Evolutionary conservation across 345 rosid species (phyloP).

Genomic region (Crucihimalaya himalaica): DNA sequence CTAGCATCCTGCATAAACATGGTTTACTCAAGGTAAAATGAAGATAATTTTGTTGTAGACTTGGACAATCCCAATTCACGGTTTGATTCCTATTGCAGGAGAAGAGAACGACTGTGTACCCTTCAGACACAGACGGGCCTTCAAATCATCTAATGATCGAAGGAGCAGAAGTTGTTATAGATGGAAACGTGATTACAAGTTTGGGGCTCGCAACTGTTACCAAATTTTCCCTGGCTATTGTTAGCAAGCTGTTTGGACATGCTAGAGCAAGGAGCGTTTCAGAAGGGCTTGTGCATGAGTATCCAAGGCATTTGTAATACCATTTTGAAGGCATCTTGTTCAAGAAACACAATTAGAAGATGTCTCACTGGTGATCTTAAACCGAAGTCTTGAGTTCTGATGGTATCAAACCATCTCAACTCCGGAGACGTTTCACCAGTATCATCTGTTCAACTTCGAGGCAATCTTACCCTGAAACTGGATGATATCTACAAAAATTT

Average conservation of each 20-base stretch:
- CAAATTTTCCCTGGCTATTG: conserved; percentile 71
- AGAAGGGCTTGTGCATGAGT: conserved; percentile 84
- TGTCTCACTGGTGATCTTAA: background rate
- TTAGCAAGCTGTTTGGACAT: conserved; percentile 80
- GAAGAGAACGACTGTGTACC: conserved; percentile 61
- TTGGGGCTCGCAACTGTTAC: conserved; percentile 63
- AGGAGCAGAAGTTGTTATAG: conserved; percentile 75
- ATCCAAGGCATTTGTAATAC: conserved; percentile 50
- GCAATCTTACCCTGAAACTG: background rate
- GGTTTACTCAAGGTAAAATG: conserved; percentile 68
- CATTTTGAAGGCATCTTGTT: conserved; percentile 24
- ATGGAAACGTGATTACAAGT: conserved; percentile 83
- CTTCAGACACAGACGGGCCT: conserved; percentile 43
- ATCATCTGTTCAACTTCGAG: conserved; percentile 6
- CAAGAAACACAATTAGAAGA: conserved; percentile 12
- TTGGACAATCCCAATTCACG: conserved; percentile 2
- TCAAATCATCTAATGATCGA: conserved; percentile 37
- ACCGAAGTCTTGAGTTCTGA: background rate
- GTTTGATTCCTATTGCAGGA: conserved; percentile 47
- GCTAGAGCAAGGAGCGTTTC: conserved; percentile 85
- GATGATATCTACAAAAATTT: conserved; percentile 5
- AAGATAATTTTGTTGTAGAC: background rate
- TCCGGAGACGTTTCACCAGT: background rate
- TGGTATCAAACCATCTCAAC: background rate
- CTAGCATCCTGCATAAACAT: conserved; percentile 55